Evolutionary conservation across 2,329 filamentous ascomycete genomes (phyloP).

Genomic region (Aspergillus intermedius): DNA sequence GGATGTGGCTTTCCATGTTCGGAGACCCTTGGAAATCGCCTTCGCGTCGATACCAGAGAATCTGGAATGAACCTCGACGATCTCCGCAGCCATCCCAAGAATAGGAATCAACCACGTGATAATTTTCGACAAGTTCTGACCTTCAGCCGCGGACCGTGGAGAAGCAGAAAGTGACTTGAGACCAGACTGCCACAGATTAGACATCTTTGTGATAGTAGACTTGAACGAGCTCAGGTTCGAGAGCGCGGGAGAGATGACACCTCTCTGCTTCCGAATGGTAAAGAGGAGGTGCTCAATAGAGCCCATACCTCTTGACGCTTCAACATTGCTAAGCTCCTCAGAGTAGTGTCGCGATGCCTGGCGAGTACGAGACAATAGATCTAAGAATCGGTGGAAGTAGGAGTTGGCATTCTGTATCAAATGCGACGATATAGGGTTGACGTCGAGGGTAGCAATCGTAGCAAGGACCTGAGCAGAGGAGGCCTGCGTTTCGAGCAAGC

Average conservation of each 20-base stretch:
- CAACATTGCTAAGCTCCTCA: slow-evolving; percentile 74
- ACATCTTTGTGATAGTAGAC: slow-evolving; percentile 24
- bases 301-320: slow-evolving; percentile 71
- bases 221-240: slow-evolving; percentile 25
- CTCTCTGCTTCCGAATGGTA: slow-evolving; percentile 34
- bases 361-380: slow-evolving; percentile 63
- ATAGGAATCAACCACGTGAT: slow-evolving; percentile 62
- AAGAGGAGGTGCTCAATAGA: slow-evolving; percentile 81
- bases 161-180: slow-evolving; percentile 19
- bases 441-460: slow-evolving; percentile 39
- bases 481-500: slow-evolving; percentile 65
- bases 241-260: slow-evolving; percentile 27
- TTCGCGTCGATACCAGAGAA: slow-evolving; percentile 52
- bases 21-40: slow-evolving; percentile 41
- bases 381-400: slow-evolving; percentile 72
- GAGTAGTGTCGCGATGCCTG: slow-evolving; percentile 66
- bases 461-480: slow-evolving; percentile 66
- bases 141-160: slow-evolving; percentile 11
- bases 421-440: slow-evolving; percentile 12
- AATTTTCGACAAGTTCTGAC: slow-evolving; percentile 19
- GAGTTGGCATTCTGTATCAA: slow-evolving; percentile 52
- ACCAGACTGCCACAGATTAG: slow-evolving; percentile 26
- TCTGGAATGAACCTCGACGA: slow-evolving; percentile 61
- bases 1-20: slow-evolving; percentile 48
- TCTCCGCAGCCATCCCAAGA: slow-evolving; percentile 54